Evolutionary conservation across 192 early-diverging fungal genomes (phyloP).

Genomic region (Linnemannia schmuckeri): DNA sequence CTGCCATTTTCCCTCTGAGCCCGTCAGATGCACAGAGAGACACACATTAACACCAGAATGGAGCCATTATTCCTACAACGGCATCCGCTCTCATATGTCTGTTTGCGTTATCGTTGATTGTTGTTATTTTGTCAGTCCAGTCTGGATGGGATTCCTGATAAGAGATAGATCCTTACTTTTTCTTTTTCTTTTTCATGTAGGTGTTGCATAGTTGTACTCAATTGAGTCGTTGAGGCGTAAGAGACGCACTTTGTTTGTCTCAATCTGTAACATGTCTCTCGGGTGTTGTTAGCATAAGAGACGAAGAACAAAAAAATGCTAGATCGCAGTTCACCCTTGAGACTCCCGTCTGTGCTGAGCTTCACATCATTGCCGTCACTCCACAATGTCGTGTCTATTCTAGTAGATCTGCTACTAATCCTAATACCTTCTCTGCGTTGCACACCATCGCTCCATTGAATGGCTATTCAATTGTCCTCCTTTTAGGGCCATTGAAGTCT

Average conservation of each 20-base stretch:
- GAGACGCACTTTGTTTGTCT: not conserved
- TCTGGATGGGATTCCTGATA: constrained; percentile 1
- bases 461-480: not conserved
- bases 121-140: not conserved
- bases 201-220: not conserved
- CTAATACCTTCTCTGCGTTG: no score
- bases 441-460: no score
- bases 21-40: no score
- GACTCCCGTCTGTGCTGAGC: not conserved
- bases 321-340: not conserved
- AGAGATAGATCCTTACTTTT: not conserved
- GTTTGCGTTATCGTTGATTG: constrained; percentile 1
- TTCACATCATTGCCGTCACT: not conserved
- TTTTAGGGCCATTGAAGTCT: no score
- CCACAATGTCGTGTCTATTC: not conserved
- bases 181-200: no score
- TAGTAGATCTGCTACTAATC: not conserved
- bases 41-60: no score
- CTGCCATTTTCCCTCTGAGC: no score
- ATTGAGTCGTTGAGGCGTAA: no score
- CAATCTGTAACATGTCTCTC: not conserved
- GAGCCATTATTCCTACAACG: not conserved
- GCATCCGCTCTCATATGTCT: not conserved
- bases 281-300: not conserved
- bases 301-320: constrained; percentile 3